These are phyloP conservation scores for Orychophragmus violaceus DNA, from an alignment of 345 rosid species.

Conservation along the genomic window DNA sequence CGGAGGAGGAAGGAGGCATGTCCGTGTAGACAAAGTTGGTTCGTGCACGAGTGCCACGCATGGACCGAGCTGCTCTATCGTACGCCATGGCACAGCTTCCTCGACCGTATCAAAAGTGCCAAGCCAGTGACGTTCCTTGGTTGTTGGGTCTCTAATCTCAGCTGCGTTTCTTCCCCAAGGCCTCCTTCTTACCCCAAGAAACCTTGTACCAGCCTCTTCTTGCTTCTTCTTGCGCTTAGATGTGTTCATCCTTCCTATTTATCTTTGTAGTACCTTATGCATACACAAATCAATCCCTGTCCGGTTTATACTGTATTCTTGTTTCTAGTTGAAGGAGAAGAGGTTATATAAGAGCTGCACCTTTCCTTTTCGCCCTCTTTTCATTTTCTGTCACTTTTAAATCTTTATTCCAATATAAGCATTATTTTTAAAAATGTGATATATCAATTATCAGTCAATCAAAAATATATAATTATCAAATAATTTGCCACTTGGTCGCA, in stretches of 20 bases:
- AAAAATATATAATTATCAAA: slow-evolving; percentile 9
- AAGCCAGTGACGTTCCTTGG: slow-evolving; percentile 84
- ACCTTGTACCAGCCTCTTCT: slow-evolving; percentile 34
- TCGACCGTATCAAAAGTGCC: slow-evolving; percentile 82
- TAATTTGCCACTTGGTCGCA: slow-evolving; percentile 27
- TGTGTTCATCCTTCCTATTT: slow-evolving; percentile 37
- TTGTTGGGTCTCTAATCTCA: slow-evolving; percentile 75
- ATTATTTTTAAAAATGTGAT: slow-evolving; percentile 1
- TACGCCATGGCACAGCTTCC: slow-evolving; percentile 84
- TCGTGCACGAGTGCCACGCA: slow-evolving; percentile 69
- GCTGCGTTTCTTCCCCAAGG: slow-evolving; percentile 91
- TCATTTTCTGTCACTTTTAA: not conserved
- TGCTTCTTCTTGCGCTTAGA: slow-evolving; percentile 51
- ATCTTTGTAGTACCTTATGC: not conserved
- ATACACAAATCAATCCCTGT: not conserved
- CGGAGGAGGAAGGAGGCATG: slow-evolving; percentile 67
- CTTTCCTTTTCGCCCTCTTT: slow-evolving; percentile 4
- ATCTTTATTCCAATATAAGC: slow-evolving; percentile 3
- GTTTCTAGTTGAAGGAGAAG: slow-evolving; percentile 1
- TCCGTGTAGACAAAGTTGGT: slow-evolving; percentile 83
- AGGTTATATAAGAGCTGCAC: slow-evolving; percentile 20
- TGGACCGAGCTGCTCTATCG: slow-evolving; percentile 71
- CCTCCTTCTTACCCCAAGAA: slow-evolving; percentile 69
- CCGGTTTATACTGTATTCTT: not conserved
- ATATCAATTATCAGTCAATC: slow-evolving; percentile 24